A percentile compares a stretch with the other conserved stretches of the same genome.
Evolutionary conservation across 2,329 filamentous ascomycete genomes (phyloP).

Genomic region (Sclerotinia subarctica): DNA sequence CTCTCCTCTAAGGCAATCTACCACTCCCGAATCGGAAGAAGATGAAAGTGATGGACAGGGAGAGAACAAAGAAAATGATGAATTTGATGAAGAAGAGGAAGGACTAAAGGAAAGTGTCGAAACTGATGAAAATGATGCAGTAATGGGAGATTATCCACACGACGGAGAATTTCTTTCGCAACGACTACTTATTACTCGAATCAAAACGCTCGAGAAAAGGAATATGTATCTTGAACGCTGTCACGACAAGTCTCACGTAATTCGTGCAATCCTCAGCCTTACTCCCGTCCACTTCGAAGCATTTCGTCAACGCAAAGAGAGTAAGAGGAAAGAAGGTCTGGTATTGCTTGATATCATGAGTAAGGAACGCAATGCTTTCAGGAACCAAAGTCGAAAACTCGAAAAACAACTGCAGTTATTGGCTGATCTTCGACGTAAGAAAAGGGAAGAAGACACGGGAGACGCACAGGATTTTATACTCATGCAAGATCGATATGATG

Average conservation of each 20-base stretch:
- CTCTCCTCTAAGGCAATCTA: constrained; percentile 8
- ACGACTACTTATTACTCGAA: background rate
- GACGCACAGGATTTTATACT: constrained; percentile 4
- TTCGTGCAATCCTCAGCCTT: constrained; percentile 9
- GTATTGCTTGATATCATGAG: background rate
- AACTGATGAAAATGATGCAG: background rate
- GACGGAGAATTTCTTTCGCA: background rate
- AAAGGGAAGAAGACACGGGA: background rate
- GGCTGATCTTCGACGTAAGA: background rate
- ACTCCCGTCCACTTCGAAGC: constrained; percentile 9
- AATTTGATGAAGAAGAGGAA: background rate
- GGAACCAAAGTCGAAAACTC: background rate
- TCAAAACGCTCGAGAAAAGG: background rate
- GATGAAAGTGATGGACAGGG: background rate
- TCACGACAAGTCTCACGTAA: background rate
- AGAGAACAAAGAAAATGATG: background rate
- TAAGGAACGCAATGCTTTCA: background rate
- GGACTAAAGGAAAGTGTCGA: constrained; percentile 1
- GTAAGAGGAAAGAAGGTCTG: background rate
- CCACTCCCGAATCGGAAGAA: background rate
- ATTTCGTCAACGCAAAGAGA: background rate
- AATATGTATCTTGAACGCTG: constrained; percentile 3
- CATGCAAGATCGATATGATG: background rate
- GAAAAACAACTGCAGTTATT: background rate
- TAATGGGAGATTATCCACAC: background rate